Conservation (phyloP, 768 basidiomycete genomes). For the Amanita subjunquillea region DNA sequence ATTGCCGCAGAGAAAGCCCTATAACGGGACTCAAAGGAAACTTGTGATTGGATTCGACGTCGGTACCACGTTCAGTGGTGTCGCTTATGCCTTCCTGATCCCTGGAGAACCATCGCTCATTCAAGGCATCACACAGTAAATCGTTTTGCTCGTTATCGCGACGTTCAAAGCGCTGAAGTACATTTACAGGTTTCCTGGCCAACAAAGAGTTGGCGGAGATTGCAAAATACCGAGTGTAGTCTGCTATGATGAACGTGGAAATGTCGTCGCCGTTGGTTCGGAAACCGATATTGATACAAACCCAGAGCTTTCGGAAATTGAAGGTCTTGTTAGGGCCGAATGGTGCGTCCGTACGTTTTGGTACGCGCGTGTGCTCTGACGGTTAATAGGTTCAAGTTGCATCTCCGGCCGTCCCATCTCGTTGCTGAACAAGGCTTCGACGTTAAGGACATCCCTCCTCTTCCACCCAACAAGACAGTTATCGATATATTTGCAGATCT, state of each 20-base stretch:
- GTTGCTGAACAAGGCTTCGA: background rate
- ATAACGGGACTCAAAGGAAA: background rate
- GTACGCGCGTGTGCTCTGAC: too few relatives aligned
- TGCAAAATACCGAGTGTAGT: conserved; percentile 4
- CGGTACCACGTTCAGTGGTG: background rate
- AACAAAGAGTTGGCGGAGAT: background rate
- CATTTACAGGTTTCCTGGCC: background rate
- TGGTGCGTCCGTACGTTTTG: background rate
- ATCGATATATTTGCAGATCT: conserved; percentile 38
- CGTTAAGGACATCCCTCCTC: conserved; percentile 18
- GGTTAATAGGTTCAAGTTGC: conserved; percentile 1
- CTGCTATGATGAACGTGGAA: conserved; percentile 2
- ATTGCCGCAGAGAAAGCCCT: background rate
- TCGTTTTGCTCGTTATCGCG: background rate
- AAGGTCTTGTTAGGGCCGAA: background rate
- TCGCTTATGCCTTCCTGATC: conserved; percentile 7
- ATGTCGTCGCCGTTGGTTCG: conserved; percentile 1
- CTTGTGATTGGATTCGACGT: conserved; percentile 1
- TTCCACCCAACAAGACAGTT: conserved; percentile 31
- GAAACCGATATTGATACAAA: background rate
- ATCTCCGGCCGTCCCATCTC: background rate
- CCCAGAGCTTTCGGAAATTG: background rate
- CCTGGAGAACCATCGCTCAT: conserved; percentile 12
- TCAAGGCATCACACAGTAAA: conserved; percentile 12
- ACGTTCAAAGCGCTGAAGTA: background rate